Conservation (phyloP, 202 grass and related monocot genomes). For the Cymbopogon flexuosus region DNA sequence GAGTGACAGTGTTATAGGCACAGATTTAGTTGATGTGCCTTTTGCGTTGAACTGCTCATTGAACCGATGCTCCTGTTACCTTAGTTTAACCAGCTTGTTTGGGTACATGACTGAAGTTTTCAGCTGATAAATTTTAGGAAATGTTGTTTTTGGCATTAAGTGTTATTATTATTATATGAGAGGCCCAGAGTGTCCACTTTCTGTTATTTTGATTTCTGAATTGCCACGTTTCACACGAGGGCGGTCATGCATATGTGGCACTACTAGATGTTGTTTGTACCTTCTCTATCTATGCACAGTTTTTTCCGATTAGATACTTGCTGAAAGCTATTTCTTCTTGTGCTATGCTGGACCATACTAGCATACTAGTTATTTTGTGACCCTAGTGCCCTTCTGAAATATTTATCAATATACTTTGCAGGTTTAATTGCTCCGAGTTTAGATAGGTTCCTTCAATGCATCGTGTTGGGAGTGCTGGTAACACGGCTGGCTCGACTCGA, state of each 20-base stretch:
- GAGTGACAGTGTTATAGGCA: neutral
- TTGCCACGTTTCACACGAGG: neutral
- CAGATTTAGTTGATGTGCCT: neutral
- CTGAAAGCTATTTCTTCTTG: neutral
- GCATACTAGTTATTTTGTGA: neutral
- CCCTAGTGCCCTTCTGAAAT: neutral
- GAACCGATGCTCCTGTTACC: neutral
- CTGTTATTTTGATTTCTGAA: neutral
- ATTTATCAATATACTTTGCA: constrained; percentile 14
- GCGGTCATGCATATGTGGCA: neutral
- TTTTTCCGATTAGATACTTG: neutral
- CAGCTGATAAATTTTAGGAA: constrained; percentile 2
- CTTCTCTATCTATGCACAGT: neutral
- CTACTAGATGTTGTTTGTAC: neutral
- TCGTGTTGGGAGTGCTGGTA: constrained; percentile 85
- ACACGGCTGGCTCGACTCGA: constrained; percentile 61
- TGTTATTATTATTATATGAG: neutral
- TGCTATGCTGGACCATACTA: neutral
- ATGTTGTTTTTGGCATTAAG: neutral
- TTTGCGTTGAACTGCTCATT: neutral
- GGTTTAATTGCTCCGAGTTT: constrained; percentile 33
- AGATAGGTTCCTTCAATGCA: constrained; percentile 65
- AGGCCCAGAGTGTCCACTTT: neutral
- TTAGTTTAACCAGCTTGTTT: neutral
- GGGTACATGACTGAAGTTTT: neutral